Conservation (phyloP, 108 stramenopile species). For the Ochromonas danica region DNA sequence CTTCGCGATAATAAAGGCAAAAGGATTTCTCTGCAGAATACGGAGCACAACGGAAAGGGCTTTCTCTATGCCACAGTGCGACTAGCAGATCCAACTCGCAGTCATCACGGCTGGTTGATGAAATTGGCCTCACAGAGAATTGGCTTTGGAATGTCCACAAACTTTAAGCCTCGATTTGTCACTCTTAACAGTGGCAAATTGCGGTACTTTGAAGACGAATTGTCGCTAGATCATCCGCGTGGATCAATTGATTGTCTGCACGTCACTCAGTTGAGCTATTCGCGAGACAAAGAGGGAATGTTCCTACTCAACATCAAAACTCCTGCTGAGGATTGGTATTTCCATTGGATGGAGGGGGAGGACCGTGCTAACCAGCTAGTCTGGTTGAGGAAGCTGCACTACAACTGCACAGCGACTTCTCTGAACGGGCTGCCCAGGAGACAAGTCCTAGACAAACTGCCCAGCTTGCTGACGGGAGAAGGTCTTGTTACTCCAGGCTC, state of each 20-base stretch:
- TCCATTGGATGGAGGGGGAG: neutral
- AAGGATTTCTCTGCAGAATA: neutral
- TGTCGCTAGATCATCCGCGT: neutral
- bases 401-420: no score
- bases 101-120: conserved; percentile 19
- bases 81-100: neutral
- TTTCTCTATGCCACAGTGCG: neutral
- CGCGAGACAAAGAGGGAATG: neutral
- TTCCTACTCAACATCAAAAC: neutral
- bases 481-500: no score
- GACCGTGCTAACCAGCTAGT: neutral
- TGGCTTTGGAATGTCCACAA: neutral
- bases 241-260: neutral
- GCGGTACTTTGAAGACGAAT: neutral
- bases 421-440: no score
- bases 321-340: neutral
- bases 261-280: neutral
- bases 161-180: conserved; percentile 3
- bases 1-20: neutral
- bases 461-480: no score
- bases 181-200: neutral
- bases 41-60: neutral
- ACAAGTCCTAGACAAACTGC: no score
- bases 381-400: conserved; percentile 13
- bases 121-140: neutral